phyloP scores from a whole-genome alignment of 257 asterid species.

The Verbascum thapsus region DNA sequence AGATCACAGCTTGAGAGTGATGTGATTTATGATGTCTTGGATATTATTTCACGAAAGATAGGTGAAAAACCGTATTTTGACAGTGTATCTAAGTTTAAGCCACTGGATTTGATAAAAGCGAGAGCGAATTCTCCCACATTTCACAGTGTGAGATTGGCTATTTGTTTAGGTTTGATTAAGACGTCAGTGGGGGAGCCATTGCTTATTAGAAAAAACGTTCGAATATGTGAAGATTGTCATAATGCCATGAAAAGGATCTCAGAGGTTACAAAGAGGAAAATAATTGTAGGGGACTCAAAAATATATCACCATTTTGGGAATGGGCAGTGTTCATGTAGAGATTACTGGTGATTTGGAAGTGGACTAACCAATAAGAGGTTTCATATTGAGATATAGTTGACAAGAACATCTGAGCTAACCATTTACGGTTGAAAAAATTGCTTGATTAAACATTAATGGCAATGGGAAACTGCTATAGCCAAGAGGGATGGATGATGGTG shows the following conservation, averaged over 20 bases:
- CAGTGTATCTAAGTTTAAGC: conserved; percentile 36
- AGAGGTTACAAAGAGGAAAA: conserved; percentile 49
- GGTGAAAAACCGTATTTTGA: conserved; percentile 28
- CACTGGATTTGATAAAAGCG: conserved; percentile 28
- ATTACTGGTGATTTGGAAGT: conserved; percentile 63
- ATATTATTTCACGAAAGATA: conserved; percentile 44
- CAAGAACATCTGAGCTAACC: background rate
- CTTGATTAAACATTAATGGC: background rate
- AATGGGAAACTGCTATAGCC: background rate
- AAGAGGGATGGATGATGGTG: background rate
- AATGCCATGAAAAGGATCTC: conserved; percentile 55
- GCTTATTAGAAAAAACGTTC: conserved; percentile 57
- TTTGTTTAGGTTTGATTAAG: conserved; percentile 56
- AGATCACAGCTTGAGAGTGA: conserved; percentile 34
- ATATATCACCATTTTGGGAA: too few species aligned
- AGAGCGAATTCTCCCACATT: conserved; percentile 33
- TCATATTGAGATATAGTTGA: background rate
- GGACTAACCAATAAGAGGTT: background rate
- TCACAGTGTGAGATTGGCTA: conserved; percentile 69
- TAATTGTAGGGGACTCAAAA: conserved; percentile 60
- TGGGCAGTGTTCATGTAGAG: conserved; percentile 65
- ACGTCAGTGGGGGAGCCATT: conserved; percentile 48
- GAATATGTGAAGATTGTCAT: conserved; percentile 69
- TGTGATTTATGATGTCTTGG: conserved; percentile 42
- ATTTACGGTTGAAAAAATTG: background rate